Percentiles rank a stretch among this genome's conserved stretches.
Evolutionary conservation across 176 grass and related monocot species (phyloP).

Genomic region (Echinochloa phyllopogon): DNA sequence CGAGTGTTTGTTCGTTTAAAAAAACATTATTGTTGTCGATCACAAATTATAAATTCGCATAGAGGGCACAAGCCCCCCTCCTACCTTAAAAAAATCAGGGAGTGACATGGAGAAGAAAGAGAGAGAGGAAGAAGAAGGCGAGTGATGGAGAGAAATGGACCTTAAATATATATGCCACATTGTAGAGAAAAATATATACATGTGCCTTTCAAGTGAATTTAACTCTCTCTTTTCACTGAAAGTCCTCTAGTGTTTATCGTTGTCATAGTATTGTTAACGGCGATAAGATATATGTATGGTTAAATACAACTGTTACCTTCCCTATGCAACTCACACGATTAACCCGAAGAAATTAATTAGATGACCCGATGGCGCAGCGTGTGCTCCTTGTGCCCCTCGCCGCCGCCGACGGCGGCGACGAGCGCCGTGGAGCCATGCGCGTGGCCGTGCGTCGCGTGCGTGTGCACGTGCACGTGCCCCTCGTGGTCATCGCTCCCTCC

Average conservation of each 20-base stretch:
- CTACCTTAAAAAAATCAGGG: too few relatives aligned
- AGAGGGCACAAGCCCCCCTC: too few relatives aligned
- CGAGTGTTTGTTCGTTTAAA: too few relatives aligned
- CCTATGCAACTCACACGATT: background rate
- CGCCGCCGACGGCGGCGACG: slow-evolving; percentile 34
- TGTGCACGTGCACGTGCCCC: slow-evolving; percentile 44
- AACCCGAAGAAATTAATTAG: background rate
- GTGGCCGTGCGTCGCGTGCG: slow-evolving; percentile 62
- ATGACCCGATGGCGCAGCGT: slow-evolving; percentile 54
- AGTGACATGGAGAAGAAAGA: too few relatives aligned
- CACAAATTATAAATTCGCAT: background rate
- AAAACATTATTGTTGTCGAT: background rate
- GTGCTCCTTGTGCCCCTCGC: slow-evolving; percentile 37
- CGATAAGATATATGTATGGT: background rate
- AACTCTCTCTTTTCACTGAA: too few relatives aligned
- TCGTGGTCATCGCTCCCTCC: slow-evolving; percentile 9
- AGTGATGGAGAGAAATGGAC: too few relatives aligned
- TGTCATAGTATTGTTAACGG: background rate
- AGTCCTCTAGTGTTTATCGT: background rate
- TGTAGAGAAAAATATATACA: background rate
- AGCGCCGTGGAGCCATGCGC: slow-evolving; percentile 51
- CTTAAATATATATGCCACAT: background rate
- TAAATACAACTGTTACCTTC: background rate
- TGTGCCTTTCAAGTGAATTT: background rate
- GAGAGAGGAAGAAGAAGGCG: too few relatives aligned